Percentiles rank a stretch among this genome's conserved stretches.
Evolutionary conservation across 306 rosid genomes (phyloP).

Genomic region (Prunus kanzakura): DNA sequence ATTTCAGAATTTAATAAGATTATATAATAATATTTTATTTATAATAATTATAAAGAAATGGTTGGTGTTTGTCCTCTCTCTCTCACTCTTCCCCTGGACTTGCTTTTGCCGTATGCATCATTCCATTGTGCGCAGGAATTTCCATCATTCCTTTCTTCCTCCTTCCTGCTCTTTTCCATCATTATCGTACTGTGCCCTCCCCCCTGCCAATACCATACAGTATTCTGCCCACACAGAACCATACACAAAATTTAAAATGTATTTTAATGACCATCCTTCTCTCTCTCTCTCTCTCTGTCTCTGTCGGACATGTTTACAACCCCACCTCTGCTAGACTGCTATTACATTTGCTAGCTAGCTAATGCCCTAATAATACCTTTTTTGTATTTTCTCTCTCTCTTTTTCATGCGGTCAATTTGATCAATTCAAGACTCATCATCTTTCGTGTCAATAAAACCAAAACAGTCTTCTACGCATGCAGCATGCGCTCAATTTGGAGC

Average conservation of each 20-base stretch:
- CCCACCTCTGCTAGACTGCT: neutral
- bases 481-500: too few relatives aligned
- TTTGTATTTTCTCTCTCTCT: neutral
- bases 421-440: too few relatives aligned
- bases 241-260: neutral
- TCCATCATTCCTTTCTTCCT: constrained; percentile 36
- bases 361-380: neutral
- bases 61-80: neutral
- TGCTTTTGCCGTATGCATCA: constrained; percentile 44
- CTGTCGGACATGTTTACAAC: neutral
- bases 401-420: neutral
- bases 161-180: constrained; percentile 29
- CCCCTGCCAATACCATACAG: constrained; percentile 2
- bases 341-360: neutral
- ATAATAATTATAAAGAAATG: neutral
- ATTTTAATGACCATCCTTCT: too few relatives aligned
- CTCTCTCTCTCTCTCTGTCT: too few relatives aligned
- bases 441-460: too few relatives aligned
- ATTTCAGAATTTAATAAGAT: neutral
- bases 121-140: constrained; percentile 58
- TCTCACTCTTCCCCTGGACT: neutral
- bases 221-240: neutral
- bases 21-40: neutral
- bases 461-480: too few relatives aligned
- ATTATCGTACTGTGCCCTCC: constrained; percentile 7